Conservation (phyloP, 225 moss, liverwort and hornwort species). For the Sphagnum contortum region DNA sequence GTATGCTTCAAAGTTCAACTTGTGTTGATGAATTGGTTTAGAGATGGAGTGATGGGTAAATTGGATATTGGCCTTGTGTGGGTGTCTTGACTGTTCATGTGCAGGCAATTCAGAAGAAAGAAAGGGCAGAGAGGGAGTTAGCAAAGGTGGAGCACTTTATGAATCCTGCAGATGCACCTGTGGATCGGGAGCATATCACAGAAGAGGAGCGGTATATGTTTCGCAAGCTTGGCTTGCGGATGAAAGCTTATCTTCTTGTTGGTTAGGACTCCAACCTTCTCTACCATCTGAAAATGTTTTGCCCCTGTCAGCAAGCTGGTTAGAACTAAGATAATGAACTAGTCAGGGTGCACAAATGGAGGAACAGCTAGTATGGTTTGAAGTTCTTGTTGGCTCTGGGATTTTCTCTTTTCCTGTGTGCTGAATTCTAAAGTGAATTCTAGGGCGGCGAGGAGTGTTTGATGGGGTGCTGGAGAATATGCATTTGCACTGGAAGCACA, state of each 20-base stretch:
- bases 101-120: conserved; percentile 75
- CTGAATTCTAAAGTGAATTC: not conserved
- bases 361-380: no score
- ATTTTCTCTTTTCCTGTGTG: no score
- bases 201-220: conserved; percentile 93
- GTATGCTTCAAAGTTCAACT: no score
- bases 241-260: conserved; percentile 81
- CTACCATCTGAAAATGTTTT: no score
- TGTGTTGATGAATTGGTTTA: no score
- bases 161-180: conserved; percentile 51
- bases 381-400: no score
- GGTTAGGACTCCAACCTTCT: conserved; percentile 27
- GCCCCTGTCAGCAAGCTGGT: no score
- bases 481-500: conserved; percentile 99
- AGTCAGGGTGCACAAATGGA: no score
- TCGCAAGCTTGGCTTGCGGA: conserved; percentile 77
- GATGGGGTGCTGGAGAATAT: conserved; percentile 96
- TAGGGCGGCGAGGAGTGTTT: conserved; percentile 93
- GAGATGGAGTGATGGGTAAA: no score
- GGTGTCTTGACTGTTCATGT: not conserved
- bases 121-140: conserved; percentile 52
- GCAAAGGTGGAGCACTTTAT: conserved; percentile 69
- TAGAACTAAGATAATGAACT: no score
- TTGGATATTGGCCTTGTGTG: no score
- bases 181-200: conserved; percentile 85